Percentiles rank a stretch among this genome's conserved stretches.
Evolutionary conservation across 2,329 filamentous ascomycete species (phyloP).

Genomic region (Pyrenophora graminea): DNA sequence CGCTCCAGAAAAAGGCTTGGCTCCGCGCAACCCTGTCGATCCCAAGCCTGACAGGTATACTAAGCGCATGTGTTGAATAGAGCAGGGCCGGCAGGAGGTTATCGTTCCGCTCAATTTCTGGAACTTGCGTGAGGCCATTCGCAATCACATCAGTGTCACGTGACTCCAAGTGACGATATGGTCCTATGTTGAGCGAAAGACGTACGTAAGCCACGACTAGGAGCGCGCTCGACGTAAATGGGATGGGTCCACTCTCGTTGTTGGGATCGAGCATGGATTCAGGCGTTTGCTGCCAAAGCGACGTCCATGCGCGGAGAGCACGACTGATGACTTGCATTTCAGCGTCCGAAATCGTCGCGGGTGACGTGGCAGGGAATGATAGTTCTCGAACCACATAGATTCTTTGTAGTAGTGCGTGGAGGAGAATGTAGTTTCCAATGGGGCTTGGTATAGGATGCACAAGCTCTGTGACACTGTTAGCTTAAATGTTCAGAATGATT

Average conservation of each 20-base stretch:
- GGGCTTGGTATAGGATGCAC: constrained; percentile 36
- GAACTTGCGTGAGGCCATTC: constrained; percentile 44
- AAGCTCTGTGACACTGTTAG: constrained; percentile 10
- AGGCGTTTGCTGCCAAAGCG: constrained; percentile 41
- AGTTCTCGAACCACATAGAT: constrained; percentile 37
- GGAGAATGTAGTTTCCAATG: constrained; percentile 38
- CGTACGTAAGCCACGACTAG: constrained; percentile 54
- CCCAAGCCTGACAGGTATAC: constrained; percentile 60
- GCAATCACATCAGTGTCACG: constrained; percentile 51
- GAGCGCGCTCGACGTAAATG: constrained; percentile 53
- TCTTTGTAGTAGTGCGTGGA: constrained; percentile 36
- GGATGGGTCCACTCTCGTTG: constrained; percentile 43
- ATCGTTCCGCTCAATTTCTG: constrained; percentile 54
- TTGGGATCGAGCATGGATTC: constrained; percentile 45
- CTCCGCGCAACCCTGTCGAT: constrained; percentile 60
- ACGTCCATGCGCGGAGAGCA: constrained; percentile 42
- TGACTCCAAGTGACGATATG: constrained; percentile 50
- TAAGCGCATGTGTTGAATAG: constrained; percentile 60
- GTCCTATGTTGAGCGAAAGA: constrained; percentile 53
- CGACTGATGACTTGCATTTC: constrained; percentile 32
- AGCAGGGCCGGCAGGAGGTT: constrained; percentile 56
- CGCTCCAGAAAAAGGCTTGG: constrained; percentile 62
- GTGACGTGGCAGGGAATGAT: constrained; percentile 25
- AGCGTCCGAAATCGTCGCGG: constrained; percentile 22
- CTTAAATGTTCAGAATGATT: neutral